Conservation (phyloP, 2,329 filamentous ascomycete genomes). For the Trichoderma brevicompactum region DNA sequence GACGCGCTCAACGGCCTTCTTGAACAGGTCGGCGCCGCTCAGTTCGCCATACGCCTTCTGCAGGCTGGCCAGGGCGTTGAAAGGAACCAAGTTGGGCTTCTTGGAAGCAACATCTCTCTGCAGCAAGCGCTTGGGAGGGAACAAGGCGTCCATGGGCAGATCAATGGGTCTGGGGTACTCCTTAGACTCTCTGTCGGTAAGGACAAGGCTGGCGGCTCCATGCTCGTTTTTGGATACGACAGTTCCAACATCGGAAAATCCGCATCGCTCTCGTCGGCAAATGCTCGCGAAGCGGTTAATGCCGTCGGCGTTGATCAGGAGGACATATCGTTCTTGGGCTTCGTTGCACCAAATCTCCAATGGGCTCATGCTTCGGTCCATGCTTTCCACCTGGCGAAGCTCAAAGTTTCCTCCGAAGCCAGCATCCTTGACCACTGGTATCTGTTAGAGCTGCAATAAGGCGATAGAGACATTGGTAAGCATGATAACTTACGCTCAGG, state of each 20-base stretch:
- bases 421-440: constrained; percentile 79
- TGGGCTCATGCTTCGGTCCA: constrained; percentile 89
- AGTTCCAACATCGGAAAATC: constrained; percentile 87
- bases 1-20: constrained; percentile 76
- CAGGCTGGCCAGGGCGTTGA: constrained; percentile 71
- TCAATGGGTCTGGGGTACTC: constrained; percentile 81
- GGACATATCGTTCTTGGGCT: constrained; percentile 93
- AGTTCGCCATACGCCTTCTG: constrained; percentile 64
- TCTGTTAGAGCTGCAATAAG: not conserved
- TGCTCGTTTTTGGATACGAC: constrained; percentile 65
- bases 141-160: constrained; percentile 84
- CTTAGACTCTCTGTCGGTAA: constrained; percentile 79
- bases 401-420: constrained; percentile 91
- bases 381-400: constrained; percentile 89
- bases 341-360: constrained; percentile 98
- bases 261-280: constrained; percentile 81
- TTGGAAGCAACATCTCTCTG: constrained; percentile 73
- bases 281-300: constrained; percentile 76
- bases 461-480: not conserved
- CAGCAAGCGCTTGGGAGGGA: constrained; percentile 85
- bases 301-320: constrained; percentile 80
- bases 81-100: constrained; percentile 68
- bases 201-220: constrained; percentile 72
- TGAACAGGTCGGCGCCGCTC: constrained; percentile 57
- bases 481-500: constrained; percentile 62